Evolutionary conservation across 1,284 basidiomycete species (phyloP).

Genomic region (Lentinula novae-zelandiae): DNA sequence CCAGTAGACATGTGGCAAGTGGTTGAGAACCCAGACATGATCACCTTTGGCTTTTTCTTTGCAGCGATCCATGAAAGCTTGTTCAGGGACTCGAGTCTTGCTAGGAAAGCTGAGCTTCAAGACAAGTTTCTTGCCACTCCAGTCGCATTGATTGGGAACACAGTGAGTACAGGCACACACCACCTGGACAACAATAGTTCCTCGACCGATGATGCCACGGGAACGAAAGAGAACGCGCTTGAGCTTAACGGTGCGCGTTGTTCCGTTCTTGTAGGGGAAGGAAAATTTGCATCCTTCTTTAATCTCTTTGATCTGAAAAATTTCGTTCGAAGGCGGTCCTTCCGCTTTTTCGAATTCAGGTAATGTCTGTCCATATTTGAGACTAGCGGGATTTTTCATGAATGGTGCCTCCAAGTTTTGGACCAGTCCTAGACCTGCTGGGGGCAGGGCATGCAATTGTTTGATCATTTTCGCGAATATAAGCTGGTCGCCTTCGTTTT

Average conservation of each 20-base stretch:
- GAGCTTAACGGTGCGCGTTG: neutral
- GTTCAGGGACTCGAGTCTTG: neutral
- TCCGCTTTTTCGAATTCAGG: neutral
- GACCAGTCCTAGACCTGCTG: neutral
- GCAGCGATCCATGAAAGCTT: neutral
- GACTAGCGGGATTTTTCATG: neutral
- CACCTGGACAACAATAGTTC: neutral
- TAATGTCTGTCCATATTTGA: neutral
- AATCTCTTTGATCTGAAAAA: neutral
- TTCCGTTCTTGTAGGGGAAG: neutral
- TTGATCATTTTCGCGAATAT: neutral
- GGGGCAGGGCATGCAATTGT: neutral
- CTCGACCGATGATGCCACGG: neutral
- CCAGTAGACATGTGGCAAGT: neutral
- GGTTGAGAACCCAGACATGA: neutral
- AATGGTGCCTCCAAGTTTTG: neutral
- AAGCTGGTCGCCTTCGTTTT: neutral
- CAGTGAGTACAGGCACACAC: neutral
- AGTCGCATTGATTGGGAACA: neutral
- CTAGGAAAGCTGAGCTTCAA: conserved; percentile 1
- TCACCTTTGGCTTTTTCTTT: neutral
- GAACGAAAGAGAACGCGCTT: neutral
- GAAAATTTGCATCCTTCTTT: neutral
- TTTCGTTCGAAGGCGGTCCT: neutral
- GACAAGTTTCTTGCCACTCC: neutral